phyloP scores from a whole-genome alignment of 2,329 filamentous ascomycete species.

The Trichoderma sp. region DNA sequence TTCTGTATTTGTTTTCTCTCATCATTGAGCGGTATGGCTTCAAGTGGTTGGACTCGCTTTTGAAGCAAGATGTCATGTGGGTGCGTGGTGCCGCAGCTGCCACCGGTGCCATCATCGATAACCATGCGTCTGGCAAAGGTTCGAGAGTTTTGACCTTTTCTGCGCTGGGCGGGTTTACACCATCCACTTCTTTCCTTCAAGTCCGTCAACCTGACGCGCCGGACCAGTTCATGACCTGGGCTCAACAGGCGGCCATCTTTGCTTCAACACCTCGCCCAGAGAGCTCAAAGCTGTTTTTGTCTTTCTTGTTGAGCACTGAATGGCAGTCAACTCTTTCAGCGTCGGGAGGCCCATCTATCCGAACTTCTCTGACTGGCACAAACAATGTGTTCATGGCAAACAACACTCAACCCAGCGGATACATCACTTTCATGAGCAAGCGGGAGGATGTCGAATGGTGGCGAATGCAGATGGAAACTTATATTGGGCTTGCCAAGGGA shows the following conservation, averaged over 20 bases:
- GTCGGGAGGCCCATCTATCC: background rate
- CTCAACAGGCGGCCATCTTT: constrained; percentile 4
- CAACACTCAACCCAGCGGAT: constrained; percentile 1
- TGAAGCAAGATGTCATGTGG: constrained; percentile 11
- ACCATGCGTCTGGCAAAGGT: background rate
- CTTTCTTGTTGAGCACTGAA: background rate
- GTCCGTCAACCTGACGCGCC: background rate
- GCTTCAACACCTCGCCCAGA: constrained; percentile 4
- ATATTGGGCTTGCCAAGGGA: constrained; percentile 3
- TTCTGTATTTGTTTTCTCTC: constrained; percentile 1
- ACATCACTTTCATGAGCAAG: background rate
- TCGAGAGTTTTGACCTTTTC: constrained; percentile 1
- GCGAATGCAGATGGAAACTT: constrained; percentile 12
- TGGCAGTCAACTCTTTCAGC: background rate
- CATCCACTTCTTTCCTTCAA: constrained; percentile 3
- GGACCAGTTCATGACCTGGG: constrained; percentile 13
- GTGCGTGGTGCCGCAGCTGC: constrained; percentile 5
- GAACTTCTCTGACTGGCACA: background rate
- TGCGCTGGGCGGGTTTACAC: constrained; percentile 3
- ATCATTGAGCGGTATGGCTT: constrained; percentile 6
- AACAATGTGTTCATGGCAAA: constrained; percentile 10
- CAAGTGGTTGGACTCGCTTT: background rate
- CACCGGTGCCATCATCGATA: background rate
- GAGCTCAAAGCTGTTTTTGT: background rate
- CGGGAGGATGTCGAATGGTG: constrained; percentile 11